A percentile compares a stretch with the other conserved stretches of the same genome.
Conservation (phyloP, 2,329 filamentous ascomycete species). For the Byssothecium circinans region DNA sequence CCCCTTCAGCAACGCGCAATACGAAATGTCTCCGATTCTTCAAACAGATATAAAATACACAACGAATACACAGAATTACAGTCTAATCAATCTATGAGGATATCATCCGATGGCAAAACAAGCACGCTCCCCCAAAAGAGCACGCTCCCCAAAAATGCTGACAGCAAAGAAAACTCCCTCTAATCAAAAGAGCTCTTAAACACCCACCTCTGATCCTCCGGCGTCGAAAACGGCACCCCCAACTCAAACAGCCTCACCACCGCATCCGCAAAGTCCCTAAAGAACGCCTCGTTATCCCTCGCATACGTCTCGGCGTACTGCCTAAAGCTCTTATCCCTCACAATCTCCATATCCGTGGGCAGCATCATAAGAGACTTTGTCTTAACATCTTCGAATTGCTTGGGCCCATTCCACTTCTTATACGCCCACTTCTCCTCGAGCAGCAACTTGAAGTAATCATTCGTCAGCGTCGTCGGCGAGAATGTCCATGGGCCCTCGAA, state of each 20-base stretch:
- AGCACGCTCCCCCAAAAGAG: too few species aligned
- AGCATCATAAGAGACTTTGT: slow-evolving; percentile 96
- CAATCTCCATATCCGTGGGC: slow-evolving; percentile 83
- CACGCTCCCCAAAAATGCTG: background rate
- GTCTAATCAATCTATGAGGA: slow-evolving; percentile 24
- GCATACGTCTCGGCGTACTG: slow-evolving; percentile 83
- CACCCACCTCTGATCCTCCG: slow-evolving; percentile 47
- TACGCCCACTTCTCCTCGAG: slow-evolving; percentile 90
- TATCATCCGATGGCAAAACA: slow-evolving; percentile 27
- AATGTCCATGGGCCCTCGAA: slow-evolving; percentile 83
- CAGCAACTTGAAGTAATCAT: slow-evolving; percentile 90
- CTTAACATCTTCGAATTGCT: slow-evolving; percentile 85
- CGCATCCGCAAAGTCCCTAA: slow-evolving; percentile 84
- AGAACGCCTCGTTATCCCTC: slow-evolving; percentile 87
- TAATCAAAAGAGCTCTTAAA: slow-evolving; percentile 52
- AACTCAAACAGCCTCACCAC: slow-evolving; percentile 87
- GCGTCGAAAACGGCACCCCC: slow-evolving; percentile 78
- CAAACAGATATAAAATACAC: too few species aligned
- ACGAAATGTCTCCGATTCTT: too few species aligned
- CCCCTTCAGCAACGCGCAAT: too few species aligned
- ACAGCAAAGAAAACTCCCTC: background rate
- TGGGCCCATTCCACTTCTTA: slow-evolving; percentile 96
- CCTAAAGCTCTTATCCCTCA: slow-evolving; percentile 86
- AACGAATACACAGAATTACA: too few species aligned
- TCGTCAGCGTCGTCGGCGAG: slow-evolving; percentile 80